Evolutionary conservation across 352 stramenopile genomes (phyloP).

Genomic region (Phytophthora pistaciae): DNA sequence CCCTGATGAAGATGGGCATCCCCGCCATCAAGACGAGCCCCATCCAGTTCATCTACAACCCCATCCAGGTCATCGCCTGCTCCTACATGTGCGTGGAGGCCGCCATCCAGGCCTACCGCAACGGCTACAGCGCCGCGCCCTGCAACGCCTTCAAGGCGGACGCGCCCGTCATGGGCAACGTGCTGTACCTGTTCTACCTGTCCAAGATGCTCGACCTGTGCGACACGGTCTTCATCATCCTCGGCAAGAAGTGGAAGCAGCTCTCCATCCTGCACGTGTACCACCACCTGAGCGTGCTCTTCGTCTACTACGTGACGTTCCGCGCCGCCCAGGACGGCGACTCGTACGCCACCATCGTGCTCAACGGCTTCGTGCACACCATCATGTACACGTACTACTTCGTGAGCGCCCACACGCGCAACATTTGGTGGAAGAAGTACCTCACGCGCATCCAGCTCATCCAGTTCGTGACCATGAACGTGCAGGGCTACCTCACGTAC

Average conservation of each 20-base stretch:
- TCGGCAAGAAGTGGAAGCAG: constrained; percentile 97
- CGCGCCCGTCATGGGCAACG: constrained; percentile 89
- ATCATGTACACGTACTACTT: constrained; percentile 99
- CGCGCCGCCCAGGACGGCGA: constrained; percentile 95
- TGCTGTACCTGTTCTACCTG: constrained; percentile 97
- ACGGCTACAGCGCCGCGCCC: constrained; percentile 82
- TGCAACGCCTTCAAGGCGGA: constrained; percentile 91
- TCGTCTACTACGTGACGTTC: constrained; percentile 96
- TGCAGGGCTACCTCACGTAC: constrained; percentile 67
- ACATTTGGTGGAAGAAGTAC: constrained; percentile 98
- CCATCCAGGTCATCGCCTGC: constrained; percentile 93
- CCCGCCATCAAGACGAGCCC: constrained; percentile 61
- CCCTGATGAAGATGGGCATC: constrained; percentile 59
- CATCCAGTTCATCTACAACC: constrained; percentile 96
- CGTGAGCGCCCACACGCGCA: constrained; percentile 95
- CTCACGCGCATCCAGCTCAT: constrained; percentile 95
- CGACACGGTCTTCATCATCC: constrained; percentile 96
- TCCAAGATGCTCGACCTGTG: constrained; percentile 94
- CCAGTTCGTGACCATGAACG: constrained; percentile 91
- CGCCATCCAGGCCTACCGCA: constrained; percentile 89
- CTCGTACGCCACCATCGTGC: constrained; percentile 95
- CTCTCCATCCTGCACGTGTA: constrained; percentile 98
- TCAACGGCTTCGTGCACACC: constrained; percentile 97
- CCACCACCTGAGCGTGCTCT: constrained; percentile 96
- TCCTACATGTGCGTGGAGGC: constrained; percentile 96